Evolutionary conservation across 805 yeast genomes (phyloP).

Genomic region (Sugiyamaella smithiae): DNA sequence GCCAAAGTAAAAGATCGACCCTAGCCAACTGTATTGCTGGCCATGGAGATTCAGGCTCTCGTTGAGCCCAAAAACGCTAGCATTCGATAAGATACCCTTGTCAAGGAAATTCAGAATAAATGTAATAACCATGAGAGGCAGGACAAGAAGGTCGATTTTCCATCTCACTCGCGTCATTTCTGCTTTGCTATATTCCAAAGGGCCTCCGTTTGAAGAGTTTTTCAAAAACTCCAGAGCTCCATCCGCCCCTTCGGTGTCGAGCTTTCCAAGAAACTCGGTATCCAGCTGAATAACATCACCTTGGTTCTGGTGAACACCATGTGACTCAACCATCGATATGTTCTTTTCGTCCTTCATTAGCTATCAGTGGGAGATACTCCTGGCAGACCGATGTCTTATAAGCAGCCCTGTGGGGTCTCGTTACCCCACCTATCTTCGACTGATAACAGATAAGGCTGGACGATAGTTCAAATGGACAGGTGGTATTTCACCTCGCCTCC

Average conservation of each 20-base stretch:
- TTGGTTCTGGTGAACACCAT: too few relatives aligned
- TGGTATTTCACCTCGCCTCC: too few relatives aligned
- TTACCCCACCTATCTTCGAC: too few relatives aligned
- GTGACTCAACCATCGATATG: too few relatives aligned
- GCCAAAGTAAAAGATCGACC: slow-evolving; percentile 43
- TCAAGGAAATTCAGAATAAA: slow-evolving; percentile 35
- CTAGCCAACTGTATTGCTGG: slow-evolving; percentile 42
- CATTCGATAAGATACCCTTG: slow-evolving; percentile 49
- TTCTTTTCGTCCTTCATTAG: too few relatives aligned
- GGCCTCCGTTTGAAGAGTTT: neutral
- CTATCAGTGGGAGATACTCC: too few relatives aligned
- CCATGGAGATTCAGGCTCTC: slow-evolving; percentile 33
- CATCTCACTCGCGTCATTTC: slow-evolving; percentile 10
- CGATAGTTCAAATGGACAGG: too few relatives aligned
- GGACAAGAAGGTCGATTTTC: slow-evolving; percentile 22
- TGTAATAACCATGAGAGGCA: slow-evolving; percentile 17
- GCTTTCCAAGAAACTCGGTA: neutral
- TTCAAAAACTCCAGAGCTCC: neutral
- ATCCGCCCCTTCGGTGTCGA: neutral
- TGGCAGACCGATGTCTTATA: too few relatives aligned
- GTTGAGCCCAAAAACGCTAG: slow-evolving; percentile 49
- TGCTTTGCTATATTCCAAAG: neutral
- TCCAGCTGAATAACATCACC: too few relatives aligned
- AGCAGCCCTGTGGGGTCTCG: too few relatives aligned
- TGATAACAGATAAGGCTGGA: too few relatives aligned